These are phyloP conservation scores for Purshia tridentata DNA, from an alignment of 306 rosid species.

Conservation along the genomic window DNA sequence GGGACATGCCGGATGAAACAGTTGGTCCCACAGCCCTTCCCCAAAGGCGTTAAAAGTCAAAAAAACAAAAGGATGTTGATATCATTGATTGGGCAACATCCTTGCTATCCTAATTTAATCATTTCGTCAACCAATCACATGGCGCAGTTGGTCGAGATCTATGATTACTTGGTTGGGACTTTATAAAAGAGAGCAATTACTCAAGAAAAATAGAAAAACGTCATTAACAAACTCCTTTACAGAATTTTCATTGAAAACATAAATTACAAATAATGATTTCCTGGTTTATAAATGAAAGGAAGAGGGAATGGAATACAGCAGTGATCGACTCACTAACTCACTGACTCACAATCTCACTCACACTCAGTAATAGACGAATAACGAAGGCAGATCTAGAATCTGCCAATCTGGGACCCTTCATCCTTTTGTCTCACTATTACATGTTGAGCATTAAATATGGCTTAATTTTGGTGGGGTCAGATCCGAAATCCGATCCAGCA, in stretches of 20 bases:
- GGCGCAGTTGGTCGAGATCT: neutral
- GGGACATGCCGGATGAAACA: too few relatives aligned
- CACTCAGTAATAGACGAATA: too few relatives aligned
- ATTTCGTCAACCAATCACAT: constrained; percentile 2
- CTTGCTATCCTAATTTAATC: neutral
- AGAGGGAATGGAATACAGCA: neutral
- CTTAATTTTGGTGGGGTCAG: too few relatives aligned
- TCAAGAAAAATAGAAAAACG: neutral
- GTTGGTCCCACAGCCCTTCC: too few relatives aligned
- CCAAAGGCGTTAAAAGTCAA: too few relatives aligned
- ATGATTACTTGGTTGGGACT: constrained; percentile 7
- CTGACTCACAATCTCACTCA: too few relatives aligned
- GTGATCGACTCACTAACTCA: too few relatives aligned
- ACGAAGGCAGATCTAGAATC: too few relatives aligned
- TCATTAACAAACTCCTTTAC: neutral
- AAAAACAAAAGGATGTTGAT: neutral
- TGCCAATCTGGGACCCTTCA: too few relatives aligned
- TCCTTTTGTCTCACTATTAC: too few relatives aligned
- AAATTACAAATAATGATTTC: neutral
- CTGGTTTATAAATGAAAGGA: neutral
- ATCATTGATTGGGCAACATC: neutral
- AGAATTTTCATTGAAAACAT: neutral
- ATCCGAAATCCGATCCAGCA: too few relatives aligned
- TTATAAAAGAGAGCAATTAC: neutral
- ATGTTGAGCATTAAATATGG: too few relatives aligned